A percentile compares a stretch with the other conserved stretches of the same genome.
phyloP scores from a whole-genome alignment of 768 basidiomycete genomes.

The Trametes elegans region DNA sequence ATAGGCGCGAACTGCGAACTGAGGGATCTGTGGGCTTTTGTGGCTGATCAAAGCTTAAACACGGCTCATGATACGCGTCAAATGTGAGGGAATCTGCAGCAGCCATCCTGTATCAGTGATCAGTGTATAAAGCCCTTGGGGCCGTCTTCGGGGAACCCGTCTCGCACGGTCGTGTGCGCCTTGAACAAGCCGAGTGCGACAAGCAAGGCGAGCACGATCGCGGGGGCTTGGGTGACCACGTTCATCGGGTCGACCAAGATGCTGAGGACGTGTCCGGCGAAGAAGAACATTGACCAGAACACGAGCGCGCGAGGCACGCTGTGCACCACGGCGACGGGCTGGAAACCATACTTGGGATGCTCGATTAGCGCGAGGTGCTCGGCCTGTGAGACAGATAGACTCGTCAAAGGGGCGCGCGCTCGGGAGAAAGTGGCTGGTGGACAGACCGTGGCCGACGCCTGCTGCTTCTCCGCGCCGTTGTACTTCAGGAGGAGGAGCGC shows the following conservation, averaged over 20 bases:
- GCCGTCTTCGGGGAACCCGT: neutral
- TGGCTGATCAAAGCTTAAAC: too few relatives aligned
- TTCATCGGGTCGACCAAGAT: slow-evolving; percentile 2
- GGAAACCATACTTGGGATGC: slow-evolving; percentile 10
- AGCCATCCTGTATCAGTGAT: too few relatives aligned
- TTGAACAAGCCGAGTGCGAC: neutral
- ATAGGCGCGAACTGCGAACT: too few relatives aligned
- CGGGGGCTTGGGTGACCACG: slow-evolving; percentile 1
- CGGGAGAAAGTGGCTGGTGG: neutral
- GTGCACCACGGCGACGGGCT: slow-evolving; percentile 11
- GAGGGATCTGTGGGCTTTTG: too few relatives aligned
- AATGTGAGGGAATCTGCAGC: neutral
- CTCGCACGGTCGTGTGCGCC: neutral
- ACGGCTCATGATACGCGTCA: neutral
- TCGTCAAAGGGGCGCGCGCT: neutral
- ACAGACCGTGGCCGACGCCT: slow-evolving; percentile 16
- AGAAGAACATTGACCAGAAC: slow-evolving; percentile 19
- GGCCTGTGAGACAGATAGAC: neutral
- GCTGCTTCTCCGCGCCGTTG: slow-evolving; percentile 5
- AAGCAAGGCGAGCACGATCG: slow-evolving; percentile 1
- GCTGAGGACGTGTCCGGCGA: slow-evolving; percentile 12
- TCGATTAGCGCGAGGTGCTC: slow-evolving; percentile 10
- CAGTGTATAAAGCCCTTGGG: neutral
- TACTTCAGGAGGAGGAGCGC: slow-evolving; percentile 14
- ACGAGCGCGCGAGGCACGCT: slow-evolving; percentile 19